Base-by-base conservation (phyloP, 257 asterid genomes). In the Przewalskia tangutica region DNA sequence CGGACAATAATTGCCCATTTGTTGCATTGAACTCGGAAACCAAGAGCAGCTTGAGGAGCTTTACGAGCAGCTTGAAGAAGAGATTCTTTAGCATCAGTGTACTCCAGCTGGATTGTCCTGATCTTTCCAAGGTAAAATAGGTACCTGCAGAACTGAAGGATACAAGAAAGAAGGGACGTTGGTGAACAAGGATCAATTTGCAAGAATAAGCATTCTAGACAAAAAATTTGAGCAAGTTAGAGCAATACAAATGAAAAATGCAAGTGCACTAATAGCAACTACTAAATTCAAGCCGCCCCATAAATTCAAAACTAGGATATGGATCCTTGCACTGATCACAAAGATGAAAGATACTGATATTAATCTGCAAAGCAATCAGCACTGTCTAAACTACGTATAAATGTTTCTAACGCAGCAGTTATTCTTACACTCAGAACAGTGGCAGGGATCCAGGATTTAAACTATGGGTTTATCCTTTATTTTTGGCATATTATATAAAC, bases 1-100 rank as follows among this genome's bases (percentile, higher is more conserved):
- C 98, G 97, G 54, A 95, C 98, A 63, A 93, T 90, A 78, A 95
- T 94, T 75, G 98, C 98, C 98, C 98, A 95, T 84, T 93, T 95
- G 81, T 92, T 95, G 91, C 98, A 95, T 77, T 85, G 92, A 81
- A 92, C 87, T 60, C 97, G 91, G 86, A 95, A 93, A 79, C 95
- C 95, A 81, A 93, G 91, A 84, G 98, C 98, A 70, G 97, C 94
- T 66, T 84, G 79, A 67, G 98, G 98, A 66, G 98, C 98, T 88
- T 95, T 95, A 78, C 97, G 84, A 64, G 98, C 97, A 80, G 97
- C 98, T 95, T 95, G 98, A 84, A 95, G 93, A 77, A 95, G 97
- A 80, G 97, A 91, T 76, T 95, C 98, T 84, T 93, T 95, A 77
- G 98, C 98, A 90, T 95, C 98, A 81, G 98, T 95, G 86, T 95